Conservation (phyloP, 306 rosid species). For the Mucuna pruriens region DNA sequence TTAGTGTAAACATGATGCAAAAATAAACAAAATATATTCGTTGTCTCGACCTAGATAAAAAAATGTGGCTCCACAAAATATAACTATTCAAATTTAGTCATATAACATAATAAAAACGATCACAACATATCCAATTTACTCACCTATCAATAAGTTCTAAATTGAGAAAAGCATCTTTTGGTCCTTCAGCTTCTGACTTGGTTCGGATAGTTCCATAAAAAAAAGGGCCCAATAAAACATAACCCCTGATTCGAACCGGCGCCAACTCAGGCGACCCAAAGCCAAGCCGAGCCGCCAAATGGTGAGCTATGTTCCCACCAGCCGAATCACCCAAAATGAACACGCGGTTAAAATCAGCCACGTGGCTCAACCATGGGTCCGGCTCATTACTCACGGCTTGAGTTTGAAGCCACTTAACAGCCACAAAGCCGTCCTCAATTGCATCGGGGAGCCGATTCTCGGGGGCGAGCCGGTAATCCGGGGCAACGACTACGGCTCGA, state of each 20-base stretch:
- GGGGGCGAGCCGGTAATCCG: constrained; percentile 79
- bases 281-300: constrained; percentile 62
- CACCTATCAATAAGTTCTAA: constrained; percentile 82
- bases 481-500: constrained; percentile 58
- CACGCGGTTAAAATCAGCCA: constrained; percentile 65
- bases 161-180: constrained; percentile 77
- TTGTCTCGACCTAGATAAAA: no score
- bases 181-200: constrained; percentile 69
- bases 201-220: constrained; percentile 62
- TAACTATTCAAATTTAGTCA: no score
- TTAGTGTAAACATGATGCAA: no score
- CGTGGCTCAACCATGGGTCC: constrained; percentile 66
- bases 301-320: constrained; percentile 73
- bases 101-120: no score
- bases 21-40: no score
- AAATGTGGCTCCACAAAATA: no score
- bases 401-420: constrained; percentile 66
- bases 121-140: no score
- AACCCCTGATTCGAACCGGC: constrained; percentile 67
- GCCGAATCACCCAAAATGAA: constrained; percentile 85
- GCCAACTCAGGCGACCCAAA: constrained; percentile 54
- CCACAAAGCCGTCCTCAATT: constrained; percentile 62
- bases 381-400: constrained; percentile 50
- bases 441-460: constrained; percentile 79
- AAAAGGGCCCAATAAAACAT: constrained; percentile 76